phyloP scores from a whole-genome alignment of 208 protist genomes.

The Naegleria gruberi region DNA sequence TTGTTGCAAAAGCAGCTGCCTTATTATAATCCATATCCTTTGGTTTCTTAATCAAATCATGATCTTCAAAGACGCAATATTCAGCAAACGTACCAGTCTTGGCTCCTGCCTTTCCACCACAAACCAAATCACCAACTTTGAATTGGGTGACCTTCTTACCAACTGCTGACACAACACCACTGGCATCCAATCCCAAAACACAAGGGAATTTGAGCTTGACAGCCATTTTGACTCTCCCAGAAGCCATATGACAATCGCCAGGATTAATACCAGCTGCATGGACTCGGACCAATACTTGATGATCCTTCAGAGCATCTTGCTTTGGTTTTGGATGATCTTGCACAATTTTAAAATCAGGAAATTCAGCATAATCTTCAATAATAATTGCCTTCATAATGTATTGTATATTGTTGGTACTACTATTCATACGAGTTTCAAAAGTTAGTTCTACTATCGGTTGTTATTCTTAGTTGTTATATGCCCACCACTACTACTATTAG shows the following conservation, averaged over 20 bases:
- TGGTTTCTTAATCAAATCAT: not conserved
- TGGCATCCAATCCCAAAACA: not conserved
- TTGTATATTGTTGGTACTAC: too few relatives aligned
- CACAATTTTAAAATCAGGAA: not conserved
- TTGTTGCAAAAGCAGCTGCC: not conserved
- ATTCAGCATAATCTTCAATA: not conserved
- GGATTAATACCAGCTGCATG: not conserved
- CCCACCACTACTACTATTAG: too few relatives aligned
- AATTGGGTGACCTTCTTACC: not conserved
- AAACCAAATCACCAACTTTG: not conserved
- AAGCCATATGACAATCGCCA: not conserved
- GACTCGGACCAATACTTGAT: not conserved
- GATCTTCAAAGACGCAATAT: not conserved
- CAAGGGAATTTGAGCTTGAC: not conserved
- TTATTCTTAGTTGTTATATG: too few relatives aligned
- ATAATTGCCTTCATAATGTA: not conserved
- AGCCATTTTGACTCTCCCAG: not conserved
- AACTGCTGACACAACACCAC: not conserved
- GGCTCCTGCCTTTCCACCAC: not conserved
- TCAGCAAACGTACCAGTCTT: not conserved
- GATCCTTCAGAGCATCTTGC: not conserved
- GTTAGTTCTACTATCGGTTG: too few relatives aligned
- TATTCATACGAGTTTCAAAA: too few relatives aligned
- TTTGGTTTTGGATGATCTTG: not conserved
- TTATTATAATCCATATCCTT: not conserved